These are phyloP conservation scores for Pyrus pyrifolia DNA, from an alignment of 306 rosid genomes.

Conservation along the genomic window DNA sequence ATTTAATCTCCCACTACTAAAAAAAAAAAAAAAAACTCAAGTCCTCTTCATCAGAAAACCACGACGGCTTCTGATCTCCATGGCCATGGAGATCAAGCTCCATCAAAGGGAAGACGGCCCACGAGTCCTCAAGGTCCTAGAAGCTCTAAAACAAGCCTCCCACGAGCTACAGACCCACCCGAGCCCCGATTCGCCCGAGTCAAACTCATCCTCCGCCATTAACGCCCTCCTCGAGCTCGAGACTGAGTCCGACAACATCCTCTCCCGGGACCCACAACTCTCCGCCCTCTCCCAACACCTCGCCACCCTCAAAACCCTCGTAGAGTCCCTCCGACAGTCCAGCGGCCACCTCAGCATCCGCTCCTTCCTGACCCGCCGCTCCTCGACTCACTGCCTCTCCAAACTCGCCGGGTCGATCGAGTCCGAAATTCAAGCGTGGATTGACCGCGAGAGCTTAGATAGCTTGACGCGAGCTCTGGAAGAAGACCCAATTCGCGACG, in stretches of 20 bases:
- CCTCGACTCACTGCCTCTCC: conserved; percentile 50
- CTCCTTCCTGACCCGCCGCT: conserved; percentile 64
- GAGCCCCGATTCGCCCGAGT: conserved; percentile 26
- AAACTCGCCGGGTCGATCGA: conserved; percentile 61
- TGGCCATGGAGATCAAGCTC: conserved; percentile 38
- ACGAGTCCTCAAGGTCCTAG: conserved; percentile 51
- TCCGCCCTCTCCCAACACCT: conserved; percentile 51
- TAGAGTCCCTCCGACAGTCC: conserved; percentile 33
- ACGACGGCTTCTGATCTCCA: not conserved
- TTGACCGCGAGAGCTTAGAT: conserved; percentile 60
- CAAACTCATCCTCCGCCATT: conserved; percentile 62
- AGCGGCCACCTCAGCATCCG: conserved; percentile 20
- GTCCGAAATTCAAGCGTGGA: conserved; percentile 80
- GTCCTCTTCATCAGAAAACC: not conserved
- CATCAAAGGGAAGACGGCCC: conserved; percentile 26
- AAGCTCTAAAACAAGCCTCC: conserved; percentile 86
- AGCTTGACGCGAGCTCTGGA: conserved; percentile 25
- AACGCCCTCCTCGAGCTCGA: conserved; percentile 74
- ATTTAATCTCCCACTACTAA: not conserved
- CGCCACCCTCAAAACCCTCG: conserved; percentile 43
- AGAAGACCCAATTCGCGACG: conserved; percentile 1
- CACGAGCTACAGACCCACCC: conserved; percentile 49
- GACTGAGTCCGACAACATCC: conserved; percentile 52
- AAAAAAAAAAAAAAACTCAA: not conserved
- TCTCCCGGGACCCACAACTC: conserved; percentile 49